phyloP scores from a whole-genome alignment of 805 yeast genomes.

The Saccharomycopsis sp. region DNA sequence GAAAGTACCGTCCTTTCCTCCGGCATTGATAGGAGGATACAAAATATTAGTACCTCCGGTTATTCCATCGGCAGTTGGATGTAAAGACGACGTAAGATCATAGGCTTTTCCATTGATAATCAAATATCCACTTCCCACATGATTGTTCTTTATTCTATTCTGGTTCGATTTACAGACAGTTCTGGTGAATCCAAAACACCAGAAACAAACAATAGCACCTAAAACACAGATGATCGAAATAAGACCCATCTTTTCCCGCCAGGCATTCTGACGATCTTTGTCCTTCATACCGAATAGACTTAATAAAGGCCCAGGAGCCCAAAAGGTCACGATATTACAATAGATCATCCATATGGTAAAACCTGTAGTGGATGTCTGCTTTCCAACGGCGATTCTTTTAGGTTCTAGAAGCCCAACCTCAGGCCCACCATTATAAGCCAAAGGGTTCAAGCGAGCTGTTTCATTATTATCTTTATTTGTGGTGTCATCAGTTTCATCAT shows the following conservation, averaged over 20 bases:
- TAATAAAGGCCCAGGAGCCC: slow-evolving; percentile 81
- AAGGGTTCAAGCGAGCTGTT: slow-evolving; percentile 18
- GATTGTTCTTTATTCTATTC: slow-evolving; percentile 49
- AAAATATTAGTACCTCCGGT: slow-evolving; percentile 61
- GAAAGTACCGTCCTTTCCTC: slow-evolving; percentile 79
- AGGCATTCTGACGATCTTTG: slow-evolving; percentile 82
- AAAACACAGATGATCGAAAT: slow-evolving; percentile 64
- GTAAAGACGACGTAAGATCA: slow-evolving; percentile 59
- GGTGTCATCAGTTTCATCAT: slow-evolving; percentile 42
- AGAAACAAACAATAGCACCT: slow-evolving; percentile 74
- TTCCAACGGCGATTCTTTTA: slow-evolving; percentile 19
- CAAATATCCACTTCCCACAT: slow-evolving; percentile 54
- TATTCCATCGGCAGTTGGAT: slow-evolving; percentile 80
- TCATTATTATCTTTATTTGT: slow-evolving; percentile 4
- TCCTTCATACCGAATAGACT: slow-evolving; percentile 69
- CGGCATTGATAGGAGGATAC: slow-evolving; percentile 83
- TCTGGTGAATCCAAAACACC: slow-evolving; percentile 85
- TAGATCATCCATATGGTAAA: slow-evolving; percentile 69
- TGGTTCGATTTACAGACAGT: slow-evolving; percentile 58
- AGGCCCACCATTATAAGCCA: slow-evolving; percentile 7
- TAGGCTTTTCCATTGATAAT: slow-evolving; percentile 81
- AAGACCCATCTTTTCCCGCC: slow-evolving; percentile 94
- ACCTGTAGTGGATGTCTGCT: slow-evolving; percentile 5
- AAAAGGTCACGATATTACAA: slow-evolving; percentile 76
- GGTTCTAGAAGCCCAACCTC: background rate